Base-by-base conservation (phyloP, 345 rosid species). In the Tarenaya hassleriana region DNA sequence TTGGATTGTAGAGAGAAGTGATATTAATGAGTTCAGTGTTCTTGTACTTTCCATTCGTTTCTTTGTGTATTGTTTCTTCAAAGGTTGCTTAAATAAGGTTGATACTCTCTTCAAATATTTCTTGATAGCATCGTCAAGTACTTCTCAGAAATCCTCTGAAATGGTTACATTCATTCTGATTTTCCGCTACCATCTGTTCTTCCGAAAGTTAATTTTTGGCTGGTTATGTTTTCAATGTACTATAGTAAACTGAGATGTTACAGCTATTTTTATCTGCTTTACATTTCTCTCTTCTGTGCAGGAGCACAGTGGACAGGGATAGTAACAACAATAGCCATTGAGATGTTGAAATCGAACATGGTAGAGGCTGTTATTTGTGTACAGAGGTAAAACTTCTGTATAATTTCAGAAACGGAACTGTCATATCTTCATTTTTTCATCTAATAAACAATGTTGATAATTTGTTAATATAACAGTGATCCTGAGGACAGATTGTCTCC, bases 261-360 rank as follows among this genome's bases (percentile, higher is more conserved):
- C 52, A 51, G 27, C 47, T 52, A 24, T 11, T 34, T 19, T 31
- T 10, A 49, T 63, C 41, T 29, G 38, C 18, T 34, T 56, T 51
- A 49, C 37, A 35, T 60, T 54, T 47, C 47, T 46, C 41, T 61
- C 50, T 55, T 34, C 34, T 29, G 19, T 41, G 56, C 55, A 90
- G 98, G 98, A 67, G 98, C 96, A 45, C 98, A 90, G 49, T 90
- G 98, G 98, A 90, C 98, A 2, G 98, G 98, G 15, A 81, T 90
- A 56, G 96, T 90, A 15, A 90, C 98, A 45, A 84, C 95, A 27
- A 90, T 90, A 56, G 98, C 98, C 32, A 74, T 84, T 50, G 96
- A 90, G 75, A 90, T 86, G 98, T 75, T 90, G 44, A 82, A 82
- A 73, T 52, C 91, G 9, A 84, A 77, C 58, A 74, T 84, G 82